Conservation (phyloP, 192 early-diverging fungal genomes). For the Backusella sp. region DNA sequence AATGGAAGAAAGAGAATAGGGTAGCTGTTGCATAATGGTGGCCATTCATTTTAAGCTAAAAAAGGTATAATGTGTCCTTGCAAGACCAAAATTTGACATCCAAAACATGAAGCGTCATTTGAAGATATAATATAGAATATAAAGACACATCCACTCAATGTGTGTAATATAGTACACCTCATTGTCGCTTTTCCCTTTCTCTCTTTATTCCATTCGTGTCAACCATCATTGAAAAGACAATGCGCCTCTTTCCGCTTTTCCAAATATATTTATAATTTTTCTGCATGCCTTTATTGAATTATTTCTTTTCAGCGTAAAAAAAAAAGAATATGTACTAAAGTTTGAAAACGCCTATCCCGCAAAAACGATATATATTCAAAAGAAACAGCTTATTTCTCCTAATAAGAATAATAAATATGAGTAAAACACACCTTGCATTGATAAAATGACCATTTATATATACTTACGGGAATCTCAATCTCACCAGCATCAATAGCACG, state of each 20-base stretch:
- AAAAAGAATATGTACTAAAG: not conserved
- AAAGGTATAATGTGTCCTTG: not conserved
- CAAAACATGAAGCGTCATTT: no score
- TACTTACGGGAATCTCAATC: conserved; percentile 58
- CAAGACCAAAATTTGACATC: no score
- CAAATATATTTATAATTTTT: conserved; percentile 6
- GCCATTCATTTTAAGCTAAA: not conserved
- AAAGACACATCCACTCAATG: no score
- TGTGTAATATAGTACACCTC: no score
- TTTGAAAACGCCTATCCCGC: conserved; percentile 13
- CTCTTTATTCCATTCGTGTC: not conserved
- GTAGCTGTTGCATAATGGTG: not conserved
- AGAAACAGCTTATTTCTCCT: conserved; percentile 13
- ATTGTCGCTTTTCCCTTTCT: no score
- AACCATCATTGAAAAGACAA: no score
- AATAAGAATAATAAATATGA: not conserved
- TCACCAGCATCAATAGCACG: conserved; percentile 83
- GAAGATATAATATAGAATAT: no score
- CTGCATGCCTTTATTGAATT: conserved; percentile 12
- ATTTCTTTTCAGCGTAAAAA: not conserved
- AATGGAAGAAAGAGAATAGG: no score
- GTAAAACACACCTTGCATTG: not conserved
- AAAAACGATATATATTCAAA: conserved; percentile 1
- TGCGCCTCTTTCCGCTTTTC: not conserved
- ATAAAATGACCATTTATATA: no score